phyloP scores from a whole-genome alignment of 257 asterid genomes.

The Nicotiana obtusifolia region DNA sequence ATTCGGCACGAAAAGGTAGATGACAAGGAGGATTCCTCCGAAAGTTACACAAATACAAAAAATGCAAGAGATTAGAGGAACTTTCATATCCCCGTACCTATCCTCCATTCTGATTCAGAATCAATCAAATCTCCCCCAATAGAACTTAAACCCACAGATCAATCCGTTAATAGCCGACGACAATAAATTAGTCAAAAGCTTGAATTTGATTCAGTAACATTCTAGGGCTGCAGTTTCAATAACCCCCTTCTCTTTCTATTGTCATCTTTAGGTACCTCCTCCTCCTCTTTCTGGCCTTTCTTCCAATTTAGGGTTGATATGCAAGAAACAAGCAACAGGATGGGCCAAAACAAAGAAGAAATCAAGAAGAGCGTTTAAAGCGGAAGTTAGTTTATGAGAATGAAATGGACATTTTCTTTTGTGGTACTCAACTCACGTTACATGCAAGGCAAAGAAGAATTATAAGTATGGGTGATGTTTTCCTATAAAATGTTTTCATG shows the following conservation, averaged over 20 bases:
- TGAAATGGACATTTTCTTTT: background rate
- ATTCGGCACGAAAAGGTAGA: slow-evolving; percentile 41
- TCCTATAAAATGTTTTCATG: no score
- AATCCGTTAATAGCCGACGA: no score
- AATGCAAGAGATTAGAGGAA: slow-evolving; percentile 7
- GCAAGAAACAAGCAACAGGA: background rate
- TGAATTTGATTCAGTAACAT: no score
- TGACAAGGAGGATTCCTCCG: slow-evolving; percentile 57
- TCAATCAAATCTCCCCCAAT: no score
- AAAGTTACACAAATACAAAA: slow-evolving; percentile 48
- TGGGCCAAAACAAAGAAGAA: background rate
- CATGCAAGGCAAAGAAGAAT: background rate
- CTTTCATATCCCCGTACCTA: no score
- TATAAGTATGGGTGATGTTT: background rate
- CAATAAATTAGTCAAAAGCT: no score
- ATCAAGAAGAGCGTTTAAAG: background rate
- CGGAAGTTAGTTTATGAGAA: background rate
- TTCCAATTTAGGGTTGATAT: background rate
- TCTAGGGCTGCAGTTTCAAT: no score
- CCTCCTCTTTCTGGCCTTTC: background rate
- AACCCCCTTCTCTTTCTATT: background rate
- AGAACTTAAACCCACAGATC: no score
- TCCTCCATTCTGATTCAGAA: no score
- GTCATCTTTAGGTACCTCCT: background rate
- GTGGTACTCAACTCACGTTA: background rate